Conservation (phyloP, 805 yeast genomes). For the Suhomyces pyralidae region DNA sequence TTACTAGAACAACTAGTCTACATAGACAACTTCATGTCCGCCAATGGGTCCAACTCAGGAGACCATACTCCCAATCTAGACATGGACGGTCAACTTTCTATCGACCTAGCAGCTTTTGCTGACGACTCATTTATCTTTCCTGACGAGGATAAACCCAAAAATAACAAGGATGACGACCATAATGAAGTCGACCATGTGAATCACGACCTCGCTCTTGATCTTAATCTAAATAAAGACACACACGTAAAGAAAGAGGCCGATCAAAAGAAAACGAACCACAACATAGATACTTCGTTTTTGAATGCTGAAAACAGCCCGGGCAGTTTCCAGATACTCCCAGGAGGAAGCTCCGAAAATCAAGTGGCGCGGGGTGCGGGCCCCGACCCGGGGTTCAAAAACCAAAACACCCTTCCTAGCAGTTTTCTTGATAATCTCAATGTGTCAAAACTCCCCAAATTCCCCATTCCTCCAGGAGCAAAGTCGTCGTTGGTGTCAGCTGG, state of each 20-base stretch:
- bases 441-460: constrained; percentile 53
- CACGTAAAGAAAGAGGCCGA: constrained; percentile 1
- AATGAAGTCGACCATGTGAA: not conserved
- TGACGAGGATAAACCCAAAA: constrained; percentile 70
- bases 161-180: constrained; percentile 14
- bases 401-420: not conserved
- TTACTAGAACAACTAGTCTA: constrained; percentile 75
- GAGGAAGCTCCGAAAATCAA: not conserved
- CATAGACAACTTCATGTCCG: constrained; percentile 65
- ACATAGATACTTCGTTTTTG: constrained; percentile 1
- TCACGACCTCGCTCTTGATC: not conserved
- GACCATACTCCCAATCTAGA: constrained; percentile 40
- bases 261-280: not conserved
- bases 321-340: not conserved
- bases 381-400: not conserved
- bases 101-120: constrained; percentile 77
- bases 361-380: not conserved
- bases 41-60: constrained; percentile 34
- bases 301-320: not conserved
- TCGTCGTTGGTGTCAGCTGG: constrained; percentile 64
- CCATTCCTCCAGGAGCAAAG: constrained; percentile 73
- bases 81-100: constrained; percentile 38
- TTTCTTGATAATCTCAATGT: constrained; percentile 21
- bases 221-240: not conserved
- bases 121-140: constrained; percentile 79